Conservation (phyloP, 768 basidiomycete species). For the Naganishia vaughanmartiniae region DNA sequence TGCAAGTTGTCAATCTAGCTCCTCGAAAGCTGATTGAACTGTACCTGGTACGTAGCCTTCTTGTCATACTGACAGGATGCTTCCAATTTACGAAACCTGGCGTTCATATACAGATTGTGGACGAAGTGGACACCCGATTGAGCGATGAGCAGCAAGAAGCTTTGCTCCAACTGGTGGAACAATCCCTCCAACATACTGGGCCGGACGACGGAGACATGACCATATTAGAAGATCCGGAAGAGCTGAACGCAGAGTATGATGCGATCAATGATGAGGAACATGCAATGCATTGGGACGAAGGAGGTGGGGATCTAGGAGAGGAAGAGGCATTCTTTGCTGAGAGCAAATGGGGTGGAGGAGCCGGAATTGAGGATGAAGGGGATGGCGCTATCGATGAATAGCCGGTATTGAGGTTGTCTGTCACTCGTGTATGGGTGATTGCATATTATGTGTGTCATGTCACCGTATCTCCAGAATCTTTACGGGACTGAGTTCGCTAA, state of each 20-base stretch:
- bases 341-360: slow-evolving; percentile 44
- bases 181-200: slow-evolving; percentile 32
- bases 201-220: slow-evolving; percentile 33
- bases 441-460: too few species aligned
- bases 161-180: slow-evolving; percentile 61
- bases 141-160: slow-evolving; percentile 65
- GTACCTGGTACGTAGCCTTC: slow-evolving; percentile 67
- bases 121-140: slow-evolving; percentile 82
- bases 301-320: slow-evolving; percentile 24
- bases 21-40: slow-evolving; percentile 79
- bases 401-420: background rate
- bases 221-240: slow-evolving; percentile 32
- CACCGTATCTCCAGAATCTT: too few species aligned
- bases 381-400: slow-evolving; percentile 43
- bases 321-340: slow-evolving; percentile 45
- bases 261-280: slow-evolving; percentile 32
- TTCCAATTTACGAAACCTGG: background rate
- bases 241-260: slow-evolving; percentile 25
- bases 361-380: slow-evolving; percentile 46
- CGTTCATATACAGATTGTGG: slow-evolving; percentile 66
- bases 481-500: too few species aligned
- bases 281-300: slow-evolving; percentile 34
- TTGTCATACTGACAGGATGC: too few species aligned
- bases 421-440: background rate
- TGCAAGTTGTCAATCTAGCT: slow-evolving; percentile 85